Base-by-base conservation (phyloP, 768 basidiomycete species). In the Piloderma croceum region DNA sequence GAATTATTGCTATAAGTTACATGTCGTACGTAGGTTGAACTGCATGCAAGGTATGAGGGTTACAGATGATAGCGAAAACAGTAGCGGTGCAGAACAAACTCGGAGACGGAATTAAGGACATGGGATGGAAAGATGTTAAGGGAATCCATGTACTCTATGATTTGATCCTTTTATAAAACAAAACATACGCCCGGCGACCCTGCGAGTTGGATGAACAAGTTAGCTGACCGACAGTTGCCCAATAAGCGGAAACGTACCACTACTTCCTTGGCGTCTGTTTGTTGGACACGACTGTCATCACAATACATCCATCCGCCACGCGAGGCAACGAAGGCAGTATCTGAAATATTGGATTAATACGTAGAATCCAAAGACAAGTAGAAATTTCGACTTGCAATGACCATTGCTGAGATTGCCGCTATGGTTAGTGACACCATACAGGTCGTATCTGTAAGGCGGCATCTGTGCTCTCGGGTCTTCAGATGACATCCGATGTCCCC, bases 341-440 rank as follows among this genome's bases (percentile, higher is more conserved):
- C 94, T 96, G 51, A 4, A 21, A 27, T n/a, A n/a, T n/a, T n/a
- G n/a, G 37, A 38, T 32, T 17, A 18, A 37, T 37, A 41, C 46
- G 39, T 38, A 36, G 31, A 36, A 19, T 38, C 37, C 22, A 34
- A 19, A 18, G 38, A 6, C 7, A 22, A 24, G 36, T 36, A 20
- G 7, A 32, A 38, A 40, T 6, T 17, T 39, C 18, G 5, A 72
- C 91, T 63, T 52, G 96, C 96, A 99, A 62, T 99, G 96, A 1
- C 96, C 96, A 56, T 88, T 90, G 53, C 83, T 90, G 40, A 99
- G 64, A 56, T 81, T 94, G 2, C 96, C 96, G 60, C 81, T 90
- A 64, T 99, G 96, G 60, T 98, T 97, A 43, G 90, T 94, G 31
- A 98, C 92, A 7, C 74, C 93, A 55, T 96, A 98, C 48, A 98